These are phyloP conservation scores for Cladosporium sp. DNA, from an alignment of 2,329 filamentous ascomycete genomes.

Conservation along the genomic window DNA sequence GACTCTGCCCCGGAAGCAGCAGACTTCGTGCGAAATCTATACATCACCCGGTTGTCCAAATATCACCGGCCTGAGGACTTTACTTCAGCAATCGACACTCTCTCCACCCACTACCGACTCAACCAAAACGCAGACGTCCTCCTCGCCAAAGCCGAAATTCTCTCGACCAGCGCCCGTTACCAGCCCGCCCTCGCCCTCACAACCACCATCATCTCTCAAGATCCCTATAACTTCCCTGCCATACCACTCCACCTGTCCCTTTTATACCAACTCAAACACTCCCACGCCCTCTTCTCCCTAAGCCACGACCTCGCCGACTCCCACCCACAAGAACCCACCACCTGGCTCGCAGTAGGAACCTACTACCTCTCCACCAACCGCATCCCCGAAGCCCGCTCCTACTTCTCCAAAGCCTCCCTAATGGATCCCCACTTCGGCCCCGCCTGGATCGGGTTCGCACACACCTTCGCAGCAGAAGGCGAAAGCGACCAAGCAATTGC, in stretches of 20 bases:
- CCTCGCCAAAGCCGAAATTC: constrained; percentile 79
- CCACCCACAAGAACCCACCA: constrained; percentile 83
- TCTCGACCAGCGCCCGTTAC: constrained; percentile 94
- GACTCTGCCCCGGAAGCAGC: constrained; percentile 72
- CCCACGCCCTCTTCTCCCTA: constrained; percentile 84
- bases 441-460: constrained; percentile 97
- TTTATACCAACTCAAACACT: constrained; percentile 79
- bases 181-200: constrained; percentile 81
- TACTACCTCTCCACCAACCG: constrained; percentile 90
- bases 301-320: constrained; percentile 89
- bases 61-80: constrained; percentile 85
- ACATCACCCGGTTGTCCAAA: constrained; percentile 91
- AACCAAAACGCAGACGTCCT: constrained; percentile 82
- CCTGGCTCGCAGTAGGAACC: constrained; percentile 89
- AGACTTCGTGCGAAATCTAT: constrained; percentile 92
- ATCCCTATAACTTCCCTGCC: constrained; percentile 83
- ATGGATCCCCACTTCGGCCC: constrained; percentile 97
- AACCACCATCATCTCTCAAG: constrained; percentile 71
- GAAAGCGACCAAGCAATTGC: constrained; percentile 98
- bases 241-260: constrained; percentile 91
- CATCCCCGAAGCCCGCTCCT: constrained; percentile 87
- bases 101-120: constrained; percentile 91
- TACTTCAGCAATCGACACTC: constrained; percentile 77
- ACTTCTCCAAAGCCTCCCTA: constrained; percentile 95
- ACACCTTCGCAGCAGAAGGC: constrained; percentile 95